Base-by-base conservation (phyloP, 2,329 filamentous ascomycete species). In the Phyllosticta citribraziliensis region DNA sequence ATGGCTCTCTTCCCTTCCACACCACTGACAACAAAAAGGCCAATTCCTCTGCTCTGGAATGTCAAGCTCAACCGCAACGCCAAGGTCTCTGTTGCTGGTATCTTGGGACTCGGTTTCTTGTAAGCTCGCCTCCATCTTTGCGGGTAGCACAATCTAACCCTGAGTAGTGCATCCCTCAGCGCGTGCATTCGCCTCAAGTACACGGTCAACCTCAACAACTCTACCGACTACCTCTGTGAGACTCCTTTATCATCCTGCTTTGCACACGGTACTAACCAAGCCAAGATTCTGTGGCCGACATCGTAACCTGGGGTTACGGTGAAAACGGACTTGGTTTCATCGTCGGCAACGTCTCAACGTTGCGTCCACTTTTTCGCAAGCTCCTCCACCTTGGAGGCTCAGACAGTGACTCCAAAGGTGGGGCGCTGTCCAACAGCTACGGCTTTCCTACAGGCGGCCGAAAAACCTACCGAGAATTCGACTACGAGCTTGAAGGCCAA, bases 301-400 rank as follows among this genome's bases (percentile, higher is more conserved):
- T 74, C 22, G 65, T 73, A 27, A 70, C 73, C 52, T 74, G 72
- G 72, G 71, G 71, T 2, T 73, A 72, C 56, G 71, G 71, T 6
- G 72, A 73, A 47, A 71, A 70, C n/a, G 71, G 68, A 4, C 68
- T 73, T 5, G 72, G 72, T 5, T 67, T 73, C 63, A 67, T 73
- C 14, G 71, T 73, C 5, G 72, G 70, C 14, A 71, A 68, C 57
- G 65, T 73, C 8, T 67, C 68, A 3, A 73, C 72, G 1, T 66
- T 74, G 12, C 68, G 70, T 0, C 72, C 72, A 1, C 65, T 74
- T 9, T 71, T 74, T 60, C 68, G 68, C 20, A 65, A 64, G 12
- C 20, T 66, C 8, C 63, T 68, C 5, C 61, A 65, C 20, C 66
- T 68, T 11, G 66, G 65, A 22, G 61, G 58, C 20, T 62, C 63